Conservation (phyloP, 1,284 basidiomycete genomes). For the Rhodotorula sp. region DNA sequence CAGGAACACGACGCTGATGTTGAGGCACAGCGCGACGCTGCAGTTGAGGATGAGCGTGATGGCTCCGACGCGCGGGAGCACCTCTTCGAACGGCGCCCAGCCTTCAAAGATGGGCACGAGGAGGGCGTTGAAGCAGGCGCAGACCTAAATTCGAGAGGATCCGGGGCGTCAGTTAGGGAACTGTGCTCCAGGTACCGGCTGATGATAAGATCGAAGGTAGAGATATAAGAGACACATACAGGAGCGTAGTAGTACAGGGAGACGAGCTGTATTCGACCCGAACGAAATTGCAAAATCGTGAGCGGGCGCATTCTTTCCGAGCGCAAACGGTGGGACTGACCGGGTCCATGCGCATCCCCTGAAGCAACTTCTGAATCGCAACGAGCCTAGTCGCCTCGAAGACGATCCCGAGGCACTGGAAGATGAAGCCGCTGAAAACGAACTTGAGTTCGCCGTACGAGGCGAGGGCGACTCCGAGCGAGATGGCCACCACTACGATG, state of each 20-base stretch:
- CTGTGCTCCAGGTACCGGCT: neutral
- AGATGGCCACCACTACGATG: slow-evolving; percentile 50
- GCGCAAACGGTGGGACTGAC: slow-evolving; percentile 7
- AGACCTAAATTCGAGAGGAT: slow-evolving; percentile 38
- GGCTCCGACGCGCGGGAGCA: slow-evolving; percentile 50
- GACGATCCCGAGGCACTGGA: slow-evolving; percentile 43
- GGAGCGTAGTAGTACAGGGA: slow-evolving; percentile 41
- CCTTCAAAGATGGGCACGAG: slow-evolving; percentile 54
- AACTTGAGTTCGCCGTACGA: slow-evolving; percentile 43
- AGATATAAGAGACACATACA: slow-evolving; percentile 52
- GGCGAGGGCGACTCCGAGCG: slow-evolving; percentile 48
- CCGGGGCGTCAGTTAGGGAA: no score
- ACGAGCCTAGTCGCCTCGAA: slow-evolving; percentile 45
- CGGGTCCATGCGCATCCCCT: slow-evolving; percentile 46
- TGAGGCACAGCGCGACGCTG: slow-evolving; percentile 54
- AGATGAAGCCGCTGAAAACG: slow-evolving; percentile 39
- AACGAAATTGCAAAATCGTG: neutral
- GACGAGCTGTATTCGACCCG: slow-evolving; percentile 6
- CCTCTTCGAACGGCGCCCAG: slow-evolving; percentile 50
- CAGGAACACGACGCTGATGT: slow-evolving; percentile 53
- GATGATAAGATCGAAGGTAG: slow-evolving; percentile 49
- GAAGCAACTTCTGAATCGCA: slow-evolving; percentile 46
- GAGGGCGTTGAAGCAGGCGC: slow-evolving; percentile 52
- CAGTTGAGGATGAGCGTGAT: slow-evolving; percentile 54
- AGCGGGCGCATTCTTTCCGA: neutral